Base-by-base conservation (phyloP, 805 yeast genomes). In the Wickerhamiella siamensis region DNA sequence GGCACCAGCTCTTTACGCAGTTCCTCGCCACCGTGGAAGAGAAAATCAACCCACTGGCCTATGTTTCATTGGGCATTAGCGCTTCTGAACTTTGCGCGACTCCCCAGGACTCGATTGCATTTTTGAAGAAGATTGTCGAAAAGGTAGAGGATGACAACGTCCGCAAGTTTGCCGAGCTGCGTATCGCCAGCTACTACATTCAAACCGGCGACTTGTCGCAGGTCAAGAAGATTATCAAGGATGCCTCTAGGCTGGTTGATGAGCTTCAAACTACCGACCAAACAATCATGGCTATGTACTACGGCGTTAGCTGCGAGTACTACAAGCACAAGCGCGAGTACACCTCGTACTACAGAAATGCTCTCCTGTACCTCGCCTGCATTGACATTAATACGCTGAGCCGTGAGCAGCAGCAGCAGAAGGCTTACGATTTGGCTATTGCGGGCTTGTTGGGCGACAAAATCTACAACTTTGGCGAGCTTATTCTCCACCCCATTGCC, bases 381-480 rank as follows among this genome's bases (percentile, higher is more conserved):
- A 66, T 83, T 40, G 70, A 71, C 40, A 50, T 70, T 18, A 61
- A 61, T 20, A 64, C 60, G 22, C 58, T 75, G 43, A 50, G 66
- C 9, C 33, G 45, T 10, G 50, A 56, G 29, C 69, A 65, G 38
- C 67, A 63, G 51, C 70, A 69, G 51, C 65, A 64, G 43, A 60
- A 77, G 40, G 82, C 83, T 2, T 75, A 77, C 53, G 94, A 88
- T 50, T 72, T 88, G 51, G 72, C 88, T 45, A 69, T 84, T 36
- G 77, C 94, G 26, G 97, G 96, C 0, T 65, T 91, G 45, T 69
- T 88, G 52, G 97, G 96, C 38, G 94, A 86, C 56, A 77, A 74
- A 54, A 83, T 88, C 52, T 91, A 84, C 67, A 91, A 88, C 64
- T 91, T 91, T 61, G 97, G 97, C 40, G 98, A 91, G 63, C 72